Base-by-base conservation (phyloP, 768 basidiomycete species). In the Cystobasidium tubakii region DNA sequence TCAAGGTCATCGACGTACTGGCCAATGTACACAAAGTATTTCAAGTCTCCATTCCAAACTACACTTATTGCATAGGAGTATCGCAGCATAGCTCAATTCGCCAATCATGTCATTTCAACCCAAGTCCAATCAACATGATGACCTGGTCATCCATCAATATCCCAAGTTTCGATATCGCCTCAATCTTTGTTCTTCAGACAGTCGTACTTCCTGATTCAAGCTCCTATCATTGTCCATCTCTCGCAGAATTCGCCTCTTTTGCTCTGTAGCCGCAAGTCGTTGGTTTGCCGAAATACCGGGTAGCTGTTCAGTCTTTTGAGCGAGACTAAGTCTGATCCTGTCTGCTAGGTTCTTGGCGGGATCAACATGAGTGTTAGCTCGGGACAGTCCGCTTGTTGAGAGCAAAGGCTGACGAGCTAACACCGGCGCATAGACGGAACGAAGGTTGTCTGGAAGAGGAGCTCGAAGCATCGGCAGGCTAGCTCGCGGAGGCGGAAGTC, bases 181-280 rank as follows among this genome's bases (percentile, higher is more conserved):
- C 69, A 71, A 36, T 27, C 69, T 53, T 13, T 55, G 13, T n/a
- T 71, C 34, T 27, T 71, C 69, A 15, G 23, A 31, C 3, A 71
- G 15, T 17, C 33, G 53, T n/a, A 71, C 15, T 9, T 34, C 29
- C 36, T 23, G 19, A 39, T 55, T 62, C 27, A 44, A 17, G 7
- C 29, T 25, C 15, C 69, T 36, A 53, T 71, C 69, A 31, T 55
- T 60, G 39, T 71, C 69, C 69, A 71, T 71, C n/a, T 62, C 69
- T 31, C 69, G 53, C 53, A 71, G 29, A 33, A 71, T 60, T 7
- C 55, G 54, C 33, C 69, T 71, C 69, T 71, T 71, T 34, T 71
- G 69, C 54, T 71, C 69, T 13, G 69, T 71, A 9, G 69, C 53
- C 19, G 50, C 55, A 6, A 71, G 55, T 39, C 55, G 10, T 34